A percentile compares a stretch with the other conserved stretches of the same genome.
Conservation (phyloP, 2,329 filamentous ascomycete genomes). For the Fusarium pseudonygamai region DNA sequence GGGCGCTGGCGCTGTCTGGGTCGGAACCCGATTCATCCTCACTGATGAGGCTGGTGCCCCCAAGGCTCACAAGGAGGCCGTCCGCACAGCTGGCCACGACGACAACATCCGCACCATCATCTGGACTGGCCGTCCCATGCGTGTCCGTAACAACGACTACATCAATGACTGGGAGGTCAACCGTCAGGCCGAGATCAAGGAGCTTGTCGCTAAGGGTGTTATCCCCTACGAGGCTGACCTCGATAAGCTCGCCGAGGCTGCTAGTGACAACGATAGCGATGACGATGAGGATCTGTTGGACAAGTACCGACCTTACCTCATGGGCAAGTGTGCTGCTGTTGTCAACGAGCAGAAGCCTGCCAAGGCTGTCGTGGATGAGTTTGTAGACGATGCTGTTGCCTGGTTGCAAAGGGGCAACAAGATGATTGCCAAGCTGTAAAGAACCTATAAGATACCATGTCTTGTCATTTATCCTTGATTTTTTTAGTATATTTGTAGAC, state of each 20-base stretch:
- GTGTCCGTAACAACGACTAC: conserved; percentile 92
- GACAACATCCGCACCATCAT: conserved; percentile 98
- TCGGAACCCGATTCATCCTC: conserved; percentile 95
- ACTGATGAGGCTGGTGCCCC: conserved; percentile 94
- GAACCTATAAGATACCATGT: conserved; percentile 4
- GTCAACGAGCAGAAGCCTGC: conserved; percentile 92
- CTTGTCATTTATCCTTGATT: conserved; percentile 14
- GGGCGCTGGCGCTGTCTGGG: conserved; percentile 92
- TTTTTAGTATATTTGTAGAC: conserved; percentile 37
- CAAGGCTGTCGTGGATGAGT: conserved; percentile 93
- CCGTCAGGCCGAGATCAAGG: conserved; percentile 88
- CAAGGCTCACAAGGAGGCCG: conserved; percentile 93
- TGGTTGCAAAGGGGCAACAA: conserved; percentile 75
- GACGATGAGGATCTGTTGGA: conserved; percentile 88
- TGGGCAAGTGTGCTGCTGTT: conserved; percentile 96
- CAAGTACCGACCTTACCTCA: conserved; percentile 88
- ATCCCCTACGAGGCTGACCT: conserved; percentile 96
- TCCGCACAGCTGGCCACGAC: conserved; percentile 89
- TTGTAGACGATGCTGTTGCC: conserved; percentile 82
- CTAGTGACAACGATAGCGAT: conserved; percentile 73
- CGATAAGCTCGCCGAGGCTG: conserved; percentile 76
- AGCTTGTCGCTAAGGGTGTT: conserved; percentile 86
- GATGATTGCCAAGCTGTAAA: conserved; percentile 75
- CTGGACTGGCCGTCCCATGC: conserved; percentile 95
- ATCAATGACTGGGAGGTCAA: conserved; percentile 97